A percentile compares a stretch with the other conserved stretches of the same genome.
Conservation (phyloP, 352 stramenopile species). For the Phytopythium kandeliae region DNA sequence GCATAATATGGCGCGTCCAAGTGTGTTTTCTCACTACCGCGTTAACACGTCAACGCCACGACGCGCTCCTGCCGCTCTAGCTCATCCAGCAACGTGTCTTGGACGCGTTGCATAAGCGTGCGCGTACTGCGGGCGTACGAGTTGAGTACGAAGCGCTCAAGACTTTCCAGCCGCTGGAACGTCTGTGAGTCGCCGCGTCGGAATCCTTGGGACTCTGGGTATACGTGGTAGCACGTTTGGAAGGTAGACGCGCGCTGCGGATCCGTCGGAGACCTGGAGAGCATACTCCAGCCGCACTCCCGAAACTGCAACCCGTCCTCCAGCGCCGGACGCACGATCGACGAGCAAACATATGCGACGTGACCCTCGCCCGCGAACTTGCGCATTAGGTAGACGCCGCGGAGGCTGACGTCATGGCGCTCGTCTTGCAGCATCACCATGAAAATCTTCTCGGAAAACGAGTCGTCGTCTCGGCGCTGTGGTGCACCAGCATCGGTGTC, state of each 20-base stretch:
- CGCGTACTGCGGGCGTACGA: not conserved
- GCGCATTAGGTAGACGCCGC: constrained; percentile 3
- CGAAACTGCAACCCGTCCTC: not conserved
- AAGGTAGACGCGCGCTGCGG: not conserved
- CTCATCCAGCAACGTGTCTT: constrained; percentile 2
- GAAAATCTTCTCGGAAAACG: constrained; percentile 1
- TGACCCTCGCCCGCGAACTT: not conserved
- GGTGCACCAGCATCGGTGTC: not conserved
- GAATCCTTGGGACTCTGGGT: not conserved
- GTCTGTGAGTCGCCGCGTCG: not conserved
- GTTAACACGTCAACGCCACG: too few species aligned
- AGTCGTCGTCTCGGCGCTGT: constrained; percentile 2
- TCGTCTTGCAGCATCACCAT: constrained; percentile 5
- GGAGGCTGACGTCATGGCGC: not conserved
- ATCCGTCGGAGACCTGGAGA: not conserved
- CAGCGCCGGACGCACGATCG: not conserved
- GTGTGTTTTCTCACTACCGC: too few species aligned
- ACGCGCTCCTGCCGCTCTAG: too few species aligned
- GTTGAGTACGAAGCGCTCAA: constrained; percentile 4
- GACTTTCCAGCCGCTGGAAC: not conserved
- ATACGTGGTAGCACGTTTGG: constrained; percentile 3
- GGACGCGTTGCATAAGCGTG: not conserved
- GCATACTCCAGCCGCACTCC: constrained; percentile 1
- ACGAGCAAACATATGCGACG: constrained; percentile 3
- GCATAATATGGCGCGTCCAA: too few species aligned